Evolutionary conservation across 169 alveolate species (phyloP), one percentile per base, ranked within the genome.

Genomic region (Besnoitia besnoiti): DNA sequence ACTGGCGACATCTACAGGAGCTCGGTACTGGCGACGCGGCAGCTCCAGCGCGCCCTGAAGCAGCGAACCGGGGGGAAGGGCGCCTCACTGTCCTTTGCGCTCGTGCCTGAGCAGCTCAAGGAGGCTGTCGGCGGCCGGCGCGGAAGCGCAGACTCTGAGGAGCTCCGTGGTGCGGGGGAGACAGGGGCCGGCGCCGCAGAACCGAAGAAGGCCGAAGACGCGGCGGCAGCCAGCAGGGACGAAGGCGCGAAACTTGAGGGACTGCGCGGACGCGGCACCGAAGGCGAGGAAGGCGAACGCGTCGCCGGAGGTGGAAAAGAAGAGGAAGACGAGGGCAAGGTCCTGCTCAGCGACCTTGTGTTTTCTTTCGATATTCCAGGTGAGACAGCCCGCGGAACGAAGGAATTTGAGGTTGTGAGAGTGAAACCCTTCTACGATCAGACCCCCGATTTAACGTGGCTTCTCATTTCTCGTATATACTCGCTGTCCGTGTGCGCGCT

Each of bases 11-110:
- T 37, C 49, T 77, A 77, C 21, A 51, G 87, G 35, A 77, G 61
- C 49, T 40, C 59, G 37, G 87, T 77, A n/a, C 12, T 77, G 33
- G 87, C 87, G 14, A 24, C 87, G 12, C 55, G 87, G 59, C 87
- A 77, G 59, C n/a, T 77, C 42, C 61, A 77, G 55, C 10, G 87
- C n/a, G 87, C 87, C 16, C 4, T 77, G 40, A 42, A 77, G 55
- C 59, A 37, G 55, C 49, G 87, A 77, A 24, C 40, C 37, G 61
- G 40, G 61, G 55, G 47, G 46, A 73, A 73, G 27, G 44, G 39
- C 33, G 27, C 82, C 5, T 8, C 82, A 7, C n/a, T 73, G 33
- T 21, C 67, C 30, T 7, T 42, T 7, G n/a, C 82, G 82, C 82
- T 73, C 39, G 82, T 73, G 3, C 82, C 67, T 0, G 67, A 55